Evolutionary conservation across 768 basidiomycete species (phyloP).

Genomic region (Auricularia auricula-judae): DNA sequence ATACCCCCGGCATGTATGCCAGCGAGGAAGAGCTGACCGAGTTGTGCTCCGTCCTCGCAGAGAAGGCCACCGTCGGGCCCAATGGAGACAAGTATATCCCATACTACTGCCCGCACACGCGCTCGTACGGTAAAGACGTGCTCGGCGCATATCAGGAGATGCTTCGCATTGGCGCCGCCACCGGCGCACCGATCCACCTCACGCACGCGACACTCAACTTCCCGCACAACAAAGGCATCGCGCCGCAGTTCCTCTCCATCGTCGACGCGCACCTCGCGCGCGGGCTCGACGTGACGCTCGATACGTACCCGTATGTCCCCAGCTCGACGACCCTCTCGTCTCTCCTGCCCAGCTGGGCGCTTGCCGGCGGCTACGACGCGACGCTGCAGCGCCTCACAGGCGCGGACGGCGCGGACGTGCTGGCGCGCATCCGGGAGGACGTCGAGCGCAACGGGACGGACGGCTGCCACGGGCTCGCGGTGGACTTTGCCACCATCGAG

Average conservation of each 20-base stretch:
- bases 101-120: slow-evolving; percentile 20
- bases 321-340: slow-evolving; percentile 19
- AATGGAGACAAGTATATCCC: slow-evolving; percentile 10
- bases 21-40: slow-evolving; percentile 16
- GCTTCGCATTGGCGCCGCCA: slow-evolving; percentile 14
- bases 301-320: slow-evolving; percentile 21
- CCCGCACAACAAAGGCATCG: slow-evolving; percentile 17
- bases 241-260: slow-evolving; percentile 14
- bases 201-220: slow-evolving; percentile 23
- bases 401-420: slow-evolving; percentile 6
- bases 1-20: slow-evolving; percentile 23
- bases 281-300: slow-evolving; percentile 17
- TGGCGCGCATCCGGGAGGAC: slow-evolving; percentile 16
- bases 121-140: slow-evolving; percentile 17
- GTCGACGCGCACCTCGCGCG: slow-evolving; percentile 12
- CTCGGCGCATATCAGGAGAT: slow-evolving; percentile 19
- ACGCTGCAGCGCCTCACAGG: slow-evolving; percentile 12
- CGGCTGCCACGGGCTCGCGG: slow-evolving; percentile 20
- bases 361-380: slow-evolving; percentile 14
- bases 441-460: slow-evolving; percentile 19
- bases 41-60: slow-evolving; percentile 12
- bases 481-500: slow-evolving; percentile 18
- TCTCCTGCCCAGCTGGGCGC: slow-evolving; percentile 19
- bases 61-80: neutral
- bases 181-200: slow-evolving; percentile 19